Conservation (phyloP, 805 yeast genomes). For the Metschnikowia koreensis region DNA sequence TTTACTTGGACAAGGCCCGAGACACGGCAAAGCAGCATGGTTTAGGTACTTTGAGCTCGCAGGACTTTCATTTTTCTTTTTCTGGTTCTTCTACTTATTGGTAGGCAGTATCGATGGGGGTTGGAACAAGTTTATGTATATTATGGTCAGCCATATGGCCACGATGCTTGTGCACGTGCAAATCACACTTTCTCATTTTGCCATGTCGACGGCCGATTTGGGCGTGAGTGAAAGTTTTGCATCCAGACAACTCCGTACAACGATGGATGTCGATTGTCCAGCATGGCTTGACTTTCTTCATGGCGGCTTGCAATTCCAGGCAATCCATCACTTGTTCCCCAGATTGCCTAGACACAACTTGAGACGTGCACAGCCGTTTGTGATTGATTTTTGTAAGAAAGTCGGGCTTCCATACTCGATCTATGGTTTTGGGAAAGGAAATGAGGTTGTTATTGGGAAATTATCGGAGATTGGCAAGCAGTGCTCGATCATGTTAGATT, state of each 20-base stretch:
- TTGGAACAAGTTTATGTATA: conserved; percentile 53
- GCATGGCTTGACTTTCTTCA: conserved; percentile 88
- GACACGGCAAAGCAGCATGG: conserved; percentile 82
- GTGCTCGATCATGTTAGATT: conserved; percentile 71
- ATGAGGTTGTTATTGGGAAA: conserved; percentile 63
- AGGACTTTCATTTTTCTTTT: conserved; percentile 68
- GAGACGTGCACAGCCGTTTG: conserved; percentile 68
- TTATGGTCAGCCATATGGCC: conserved; percentile 71
- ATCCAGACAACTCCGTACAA: conserved; percentile 79
- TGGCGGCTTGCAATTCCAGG: conserved; percentile 92
- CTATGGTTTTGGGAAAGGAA: conserved; percentile 81
- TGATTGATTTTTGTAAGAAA: conserved; percentile 69
- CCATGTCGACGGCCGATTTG: conserved; percentile 87
- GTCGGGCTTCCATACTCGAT: conserved; percentile 79
- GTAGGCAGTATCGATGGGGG: conserved; percentile 53
- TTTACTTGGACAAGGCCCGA: conserved; percentile 74
- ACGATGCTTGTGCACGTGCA: conserved; percentile 95
- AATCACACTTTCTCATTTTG: conserved; percentile 85
- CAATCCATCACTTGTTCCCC: conserved; percentile 87
- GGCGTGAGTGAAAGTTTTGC: conserved; percentile 79
- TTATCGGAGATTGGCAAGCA: conserved; percentile 77
- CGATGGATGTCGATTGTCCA: conserved; percentile 95
- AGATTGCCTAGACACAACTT: conserved; percentile 86
- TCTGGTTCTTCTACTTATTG: conserved; percentile 76
- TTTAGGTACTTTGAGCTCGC: conserved; percentile 72